phyloP scores from a whole-genome alignment of 73 alveolate genomes.

The Breviolum minutum region DNA sequence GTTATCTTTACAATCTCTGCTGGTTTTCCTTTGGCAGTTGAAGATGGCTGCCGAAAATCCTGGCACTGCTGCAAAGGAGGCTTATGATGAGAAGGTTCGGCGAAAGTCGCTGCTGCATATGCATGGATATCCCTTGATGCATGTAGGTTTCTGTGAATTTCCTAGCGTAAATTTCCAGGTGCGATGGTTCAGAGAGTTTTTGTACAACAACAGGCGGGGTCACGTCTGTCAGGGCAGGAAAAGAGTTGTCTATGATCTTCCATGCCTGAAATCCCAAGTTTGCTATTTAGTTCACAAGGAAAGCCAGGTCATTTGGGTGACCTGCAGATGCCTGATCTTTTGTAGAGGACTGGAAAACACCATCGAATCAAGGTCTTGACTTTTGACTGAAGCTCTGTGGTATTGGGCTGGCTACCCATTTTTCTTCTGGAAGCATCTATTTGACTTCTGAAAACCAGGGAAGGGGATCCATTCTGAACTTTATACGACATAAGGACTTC shows the following conservation, averaged over 20 bases:
- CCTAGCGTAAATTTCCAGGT: background rate
- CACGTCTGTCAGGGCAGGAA: background rate
- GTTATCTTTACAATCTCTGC: background rate
- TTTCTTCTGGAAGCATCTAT: no score
- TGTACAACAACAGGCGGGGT: constrained; percentile 43
- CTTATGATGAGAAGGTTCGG: constrained; percentile 31
- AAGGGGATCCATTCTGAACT: no score
- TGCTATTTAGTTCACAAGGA: no score
- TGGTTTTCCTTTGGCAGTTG: background rate
- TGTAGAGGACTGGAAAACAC: background rate
- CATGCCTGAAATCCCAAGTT: no score
- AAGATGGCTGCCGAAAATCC: constrained; percentile 34
- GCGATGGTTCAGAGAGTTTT: constrained; percentile 47
- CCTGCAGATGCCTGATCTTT: background rate
- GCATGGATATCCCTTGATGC: no score
- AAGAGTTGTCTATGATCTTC: no score
- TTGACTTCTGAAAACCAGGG: no score
- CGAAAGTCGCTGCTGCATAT: background rate
- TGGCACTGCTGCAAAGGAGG: constrained; percentile 31
- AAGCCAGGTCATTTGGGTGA: no score
- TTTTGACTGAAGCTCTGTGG: no score
- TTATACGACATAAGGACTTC: no score
- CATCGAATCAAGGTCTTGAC: background rate
- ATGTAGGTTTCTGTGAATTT: no score
- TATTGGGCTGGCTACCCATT: no score